Evolutionary conservation across 2,329 filamentous ascomycete genomes (phyloP).

Genomic region (Colletotrichum viniferum): DNA sequence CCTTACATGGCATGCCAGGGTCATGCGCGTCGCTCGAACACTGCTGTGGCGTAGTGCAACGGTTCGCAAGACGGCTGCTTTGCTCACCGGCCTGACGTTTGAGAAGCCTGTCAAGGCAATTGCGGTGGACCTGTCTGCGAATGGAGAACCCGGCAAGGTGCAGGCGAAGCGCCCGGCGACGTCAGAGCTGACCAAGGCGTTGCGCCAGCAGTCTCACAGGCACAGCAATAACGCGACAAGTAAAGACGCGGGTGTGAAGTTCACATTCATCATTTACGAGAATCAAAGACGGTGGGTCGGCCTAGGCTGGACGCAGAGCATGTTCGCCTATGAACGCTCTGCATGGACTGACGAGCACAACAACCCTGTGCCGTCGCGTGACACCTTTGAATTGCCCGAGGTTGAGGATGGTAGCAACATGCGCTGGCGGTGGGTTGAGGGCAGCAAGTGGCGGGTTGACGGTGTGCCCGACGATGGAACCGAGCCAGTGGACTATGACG

Average conservation of each 20-base stretch:
- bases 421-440: constrained; percentile 79
- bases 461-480: constrained; percentile 62
- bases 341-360: constrained; percentile 97
- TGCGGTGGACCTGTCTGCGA: constrained; percentile 5
- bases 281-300: constrained; percentile 96
- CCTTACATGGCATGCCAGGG: constrained; percentile 90
- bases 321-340: constrained; percentile 88
- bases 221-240: constrained; percentile 38
- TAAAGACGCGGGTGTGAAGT: constrained; percentile 82
- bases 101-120: constrained; percentile 48
- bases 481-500: constrained; percentile 55
- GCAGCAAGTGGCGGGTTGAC: constrained; percentile 86
- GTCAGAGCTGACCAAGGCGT: constrained; percentile 52
- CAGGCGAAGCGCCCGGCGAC: constrained; percentile 38
- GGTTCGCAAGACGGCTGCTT: constrained; percentile 70
- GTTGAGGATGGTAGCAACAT: constrained; percentile 64
- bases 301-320: constrained; percentile 89
- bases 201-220: constrained; percentile 33
- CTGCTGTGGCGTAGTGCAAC: constrained; percentile 88
- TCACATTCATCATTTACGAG: constrained; percentile 96
- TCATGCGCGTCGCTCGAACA: constrained; percentile 81
- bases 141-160: constrained; percentile 20
- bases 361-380: constrained; percentile 77
- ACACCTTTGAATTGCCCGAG: constrained; percentile 68
- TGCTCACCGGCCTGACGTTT: constrained; percentile 83